Evolutionary conservation across 2,329 filamentous ascomycete species (phyloP).

Genomic region (Fusarium abutilonis): DNA sequence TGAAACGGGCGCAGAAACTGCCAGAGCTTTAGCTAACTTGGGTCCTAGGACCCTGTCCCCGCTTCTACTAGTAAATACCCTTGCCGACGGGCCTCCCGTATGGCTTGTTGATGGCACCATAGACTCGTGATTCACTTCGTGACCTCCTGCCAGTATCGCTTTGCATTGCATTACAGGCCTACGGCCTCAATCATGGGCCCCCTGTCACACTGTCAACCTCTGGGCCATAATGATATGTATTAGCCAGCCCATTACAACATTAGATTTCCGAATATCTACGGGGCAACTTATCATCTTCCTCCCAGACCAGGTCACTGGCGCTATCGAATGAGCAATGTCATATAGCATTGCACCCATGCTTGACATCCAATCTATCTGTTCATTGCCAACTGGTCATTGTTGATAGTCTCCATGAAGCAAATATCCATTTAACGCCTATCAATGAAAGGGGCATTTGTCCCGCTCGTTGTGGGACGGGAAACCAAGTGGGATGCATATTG

Average conservation of each 20-base stretch:
- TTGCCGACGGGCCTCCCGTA: slow-evolving; percentile 20
- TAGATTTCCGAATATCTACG: slow-evolving; percentile 9
- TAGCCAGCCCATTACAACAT: slow-evolving; percentile 19
- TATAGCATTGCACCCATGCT: neutral
- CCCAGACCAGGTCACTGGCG: slow-evolving; percentile 9
- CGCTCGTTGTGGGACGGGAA: slow-evolving; percentile 39
- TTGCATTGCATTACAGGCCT: slow-evolving; percentile 31
- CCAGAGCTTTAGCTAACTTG: slow-evolving; percentile 9
- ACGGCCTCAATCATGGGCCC: slow-evolving; percentile 9
- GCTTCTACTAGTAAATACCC: slow-evolving; percentile 7
- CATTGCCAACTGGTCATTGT: slow-evolving; percentile 22
- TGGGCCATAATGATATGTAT: slow-evolving; percentile 16
- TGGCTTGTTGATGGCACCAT: slow-evolving; percentile 39
- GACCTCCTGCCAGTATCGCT: slow-evolving; percentile 25
- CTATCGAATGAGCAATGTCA: slow-evolving; percentile 4
- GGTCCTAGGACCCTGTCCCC: slow-evolving; percentile 10
- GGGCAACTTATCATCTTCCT: slow-evolving; percentile 7
- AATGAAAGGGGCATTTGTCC: slow-evolving; percentile 37
- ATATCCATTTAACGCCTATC: slow-evolving; percentile 36
- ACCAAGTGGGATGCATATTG: slow-evolving; percentile 40
- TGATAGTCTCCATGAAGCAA: slow-evolving; percentile 13
- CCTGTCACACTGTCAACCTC: slow-evolving; percentile 27
- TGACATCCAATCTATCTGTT: slow-evolving; percentile 8
- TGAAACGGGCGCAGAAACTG: slow-evolving; percentile 37
- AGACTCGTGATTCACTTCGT: slow-evolving; percentile 27